Evolutionary conservation across 116 monocot genomes (phyloP), one percentile per base, ranked within the genome.

Genomic region (Thalassia testudinum): DNA sequence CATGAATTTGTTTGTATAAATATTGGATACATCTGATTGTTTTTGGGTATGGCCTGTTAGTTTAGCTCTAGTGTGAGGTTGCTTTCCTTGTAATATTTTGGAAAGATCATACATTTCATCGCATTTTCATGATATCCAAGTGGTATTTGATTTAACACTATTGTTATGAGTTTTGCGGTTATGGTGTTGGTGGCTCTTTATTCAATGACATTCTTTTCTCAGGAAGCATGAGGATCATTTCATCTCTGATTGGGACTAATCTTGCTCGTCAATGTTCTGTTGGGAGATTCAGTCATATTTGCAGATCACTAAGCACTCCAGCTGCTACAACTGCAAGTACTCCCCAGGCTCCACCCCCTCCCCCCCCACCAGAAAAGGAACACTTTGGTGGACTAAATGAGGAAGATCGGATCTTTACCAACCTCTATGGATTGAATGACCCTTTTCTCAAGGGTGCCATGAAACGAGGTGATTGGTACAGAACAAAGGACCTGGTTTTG

Each of bases 391-490:
- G 73, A 45, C 75, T 92, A 17, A 87, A 77, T 53, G 87, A 92
- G 47, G 87, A 87, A 50, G 87, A 92, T 52, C 83, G 92, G 22
- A 92, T 92, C 26, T 92, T 92, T 47, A 92, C 92, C 67, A 86
- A 92, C 51, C 70, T 92, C 1, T 92, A 92, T 73, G 83, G 92
- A 24, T 40, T 87, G 40, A 74, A 92, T 68, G 87, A 87, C 49
- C 87, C 87, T 66, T 87, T 92, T 66, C 87, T 92, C 23, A 92
- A 92, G 68, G 87, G 92, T 42, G 87, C 92, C 7, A 80, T 83
- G 83, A 80, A 92, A 63, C 61, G 92, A 7, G 92, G 92, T 40
- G 92, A 92, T 54, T 92, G 92, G 92, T 71, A 87, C n/a, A 57
- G 80, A 38, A 92, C 92, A 24, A 87, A 92, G 50, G 92, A 92